Evolutionary conservation across 2,329 filamentous ascomycete genomes (phyloP).

Genomic region (Eurotiales sp.): DNA sequence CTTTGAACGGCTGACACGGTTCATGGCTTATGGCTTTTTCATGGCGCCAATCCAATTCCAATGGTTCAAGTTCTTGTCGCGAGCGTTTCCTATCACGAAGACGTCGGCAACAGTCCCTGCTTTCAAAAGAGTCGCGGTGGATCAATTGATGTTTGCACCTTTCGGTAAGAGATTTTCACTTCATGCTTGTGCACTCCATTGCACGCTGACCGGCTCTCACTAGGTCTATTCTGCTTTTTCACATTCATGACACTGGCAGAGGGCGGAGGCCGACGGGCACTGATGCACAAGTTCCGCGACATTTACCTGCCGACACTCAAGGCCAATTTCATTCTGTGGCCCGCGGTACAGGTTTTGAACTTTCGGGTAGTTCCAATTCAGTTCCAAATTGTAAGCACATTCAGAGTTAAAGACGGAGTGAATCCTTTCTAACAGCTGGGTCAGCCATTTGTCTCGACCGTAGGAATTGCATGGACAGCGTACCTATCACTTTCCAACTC

Average conservation of each 20-base stretch:
- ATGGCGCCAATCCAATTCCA: slow-evolving; percentile 95
- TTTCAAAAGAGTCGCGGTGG: slow-evolving; percentile 84
- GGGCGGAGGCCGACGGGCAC: slow-evolving; percentile 76
- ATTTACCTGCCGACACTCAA: slow-evolving; percentile 93
- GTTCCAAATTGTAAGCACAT: slow-evolving; percentile 79
- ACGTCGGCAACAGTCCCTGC: slow-evolving; percentile 69
- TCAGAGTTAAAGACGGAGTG: background rate
- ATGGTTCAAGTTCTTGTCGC: slow-evolving; percentile 86
- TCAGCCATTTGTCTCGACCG: slow-evolving; percentile 89
- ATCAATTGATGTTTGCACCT: slow-evolving; percentile 91
- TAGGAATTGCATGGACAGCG: slow-evolving; percentile 97
- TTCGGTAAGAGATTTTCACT: slow-evolving; percentile 56
- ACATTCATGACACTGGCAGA: slow-evolving; percentile 95
- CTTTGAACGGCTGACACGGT: slow-evolving; percentile 88
- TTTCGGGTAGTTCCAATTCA: slow-evolving; percentile 93
- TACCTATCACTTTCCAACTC: slow-evolving; percentile 92
- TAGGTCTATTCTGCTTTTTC: slow-evolving; percentile 81
- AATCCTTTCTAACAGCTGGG: slow-evolving; percentile 3
- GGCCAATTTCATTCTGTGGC: slow-evolving; percentile 95
- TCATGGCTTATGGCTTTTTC: slow-evolving; percentile 95
- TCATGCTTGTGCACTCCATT: background rate
- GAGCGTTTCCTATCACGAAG: slow-evolving; percentile 80
- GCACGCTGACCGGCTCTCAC: slow-evolving; percentile 9
- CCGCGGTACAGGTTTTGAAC: slow-evolving; percentile 92
- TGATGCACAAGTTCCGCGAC: slow-evolving; percentile 81